phyloP scores from a whole-genome alignment of 805 yeast species.

The Wickerhamomyces alni region DNA sequence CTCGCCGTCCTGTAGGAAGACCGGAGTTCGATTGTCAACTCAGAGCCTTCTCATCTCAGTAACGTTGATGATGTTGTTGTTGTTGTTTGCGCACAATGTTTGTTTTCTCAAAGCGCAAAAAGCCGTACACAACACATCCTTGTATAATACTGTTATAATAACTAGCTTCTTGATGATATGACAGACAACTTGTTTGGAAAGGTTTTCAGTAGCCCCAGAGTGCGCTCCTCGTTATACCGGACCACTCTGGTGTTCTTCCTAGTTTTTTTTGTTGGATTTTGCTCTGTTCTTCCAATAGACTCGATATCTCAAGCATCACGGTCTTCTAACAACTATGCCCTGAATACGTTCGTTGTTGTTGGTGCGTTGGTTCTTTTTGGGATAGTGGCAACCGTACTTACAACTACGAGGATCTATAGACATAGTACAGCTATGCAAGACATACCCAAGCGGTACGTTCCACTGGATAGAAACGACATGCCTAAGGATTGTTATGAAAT shows the following conservation, averaged over 20 bases:
- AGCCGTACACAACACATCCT: too few relatives aligned
- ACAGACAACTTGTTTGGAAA: not conserved
- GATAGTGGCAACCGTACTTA: slow-evolving; percentile 41
- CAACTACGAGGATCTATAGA: slow-evolving; percentile 53
- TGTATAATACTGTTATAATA: too few relatives aligned
- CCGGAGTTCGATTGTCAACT: too few relatives aligned
- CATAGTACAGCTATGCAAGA: slow-evolving; percentile 57
- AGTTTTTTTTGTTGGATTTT: slow-evolving; percentile 45
- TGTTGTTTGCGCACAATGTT: too few relatives aligned
- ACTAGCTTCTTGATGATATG: too few relatives aligned
- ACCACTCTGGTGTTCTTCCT: slow-evolving; percentile 36
- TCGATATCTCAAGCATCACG: slow-evolving; percentile 57
- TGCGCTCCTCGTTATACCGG: slow-evolving; percentile 38
- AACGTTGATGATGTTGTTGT: too few relatives aligned
- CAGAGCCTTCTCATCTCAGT: too few relatives aligned
- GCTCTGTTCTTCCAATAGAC: slow-evolving; percentile 75
- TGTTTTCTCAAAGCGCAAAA: too few relatives aligned
- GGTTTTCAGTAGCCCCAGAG: slow-evolving; percentile 9
- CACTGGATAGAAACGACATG: slow-evolving; percentile 55
- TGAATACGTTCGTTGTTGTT: slow-evolving; percentile 77
- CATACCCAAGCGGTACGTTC: slow-evolving; percentile 75
- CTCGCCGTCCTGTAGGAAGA: too few relatives aligned
- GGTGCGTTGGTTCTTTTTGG: slow-evolving; percentile 61
- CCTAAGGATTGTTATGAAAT: slow-evolving; percentile 38
- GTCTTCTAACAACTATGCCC: slow-evolving; percentile 54